phyloP scores from a whole-genome alignment of 768 basidiomycete genomes.

The Xerocomellus dryophilus region DNA sequence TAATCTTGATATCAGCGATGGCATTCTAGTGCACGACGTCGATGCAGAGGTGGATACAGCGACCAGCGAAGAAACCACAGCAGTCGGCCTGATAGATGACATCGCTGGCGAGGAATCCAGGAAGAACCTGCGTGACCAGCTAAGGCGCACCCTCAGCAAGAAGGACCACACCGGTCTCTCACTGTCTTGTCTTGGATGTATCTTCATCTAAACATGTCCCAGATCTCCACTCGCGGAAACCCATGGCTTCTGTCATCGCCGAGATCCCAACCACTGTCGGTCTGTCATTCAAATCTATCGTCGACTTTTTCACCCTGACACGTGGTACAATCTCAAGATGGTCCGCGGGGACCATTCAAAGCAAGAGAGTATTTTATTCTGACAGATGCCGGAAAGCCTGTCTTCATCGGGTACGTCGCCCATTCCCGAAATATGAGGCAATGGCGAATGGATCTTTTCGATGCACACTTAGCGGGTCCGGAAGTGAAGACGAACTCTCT shows the following conservation, averaged over 20 bases:
- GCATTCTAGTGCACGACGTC: conserved; percentile 68
- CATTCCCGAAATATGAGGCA: not conserved
- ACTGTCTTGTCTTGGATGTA: conserved; percentile 6
- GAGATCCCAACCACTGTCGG: conserved; percentile 33
- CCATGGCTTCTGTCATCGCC: conserved; percentile 27
- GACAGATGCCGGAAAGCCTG: conserved; percentile 97
- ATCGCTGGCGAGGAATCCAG: conserved; percentile 56
- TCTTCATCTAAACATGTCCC: not conserved
- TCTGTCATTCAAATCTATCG: conserved; percentile 11
- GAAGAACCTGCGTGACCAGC: conserved; percentile 64
- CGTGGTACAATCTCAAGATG: conserved; percentile 5
- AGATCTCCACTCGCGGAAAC: conserved; percentile 16
- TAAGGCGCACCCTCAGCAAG: conserved; percentile 62
- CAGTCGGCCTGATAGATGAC: conserved; percentile 42
- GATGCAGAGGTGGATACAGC: conserved; percentile 59
- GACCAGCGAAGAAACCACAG: conserved; percentile 53
- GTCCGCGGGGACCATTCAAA: conserved; percentile 30
- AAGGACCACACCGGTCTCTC: conserved; percentile 46
- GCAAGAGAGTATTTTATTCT: conserved; percentile 87
- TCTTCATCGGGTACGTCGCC: conserved; percentile 72
- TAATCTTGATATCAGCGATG: conserved; percentile 63
- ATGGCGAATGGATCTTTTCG: not conserved
- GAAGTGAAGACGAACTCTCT: conserved; percentile 59
- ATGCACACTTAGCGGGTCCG: conserved; percentile 42
- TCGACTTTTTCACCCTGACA: conserved; percentile 5